Evolutionary conservation across 345 rosid species (phyloP).

Genomic region (Salix arbutifolia): DNA sequence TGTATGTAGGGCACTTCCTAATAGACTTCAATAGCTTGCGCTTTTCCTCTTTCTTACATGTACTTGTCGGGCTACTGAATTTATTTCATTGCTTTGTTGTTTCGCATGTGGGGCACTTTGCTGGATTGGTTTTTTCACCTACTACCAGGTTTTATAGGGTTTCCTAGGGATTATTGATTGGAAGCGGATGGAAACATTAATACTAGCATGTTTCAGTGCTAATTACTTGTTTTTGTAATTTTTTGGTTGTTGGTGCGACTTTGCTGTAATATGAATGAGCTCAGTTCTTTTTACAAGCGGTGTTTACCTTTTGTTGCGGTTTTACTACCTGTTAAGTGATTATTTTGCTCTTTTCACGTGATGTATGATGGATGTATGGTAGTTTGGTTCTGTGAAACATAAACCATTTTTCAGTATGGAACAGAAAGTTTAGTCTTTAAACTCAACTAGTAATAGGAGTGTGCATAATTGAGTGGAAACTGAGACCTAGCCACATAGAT

Average conservation of each 20-base stretch:
- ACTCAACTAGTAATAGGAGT: no score
- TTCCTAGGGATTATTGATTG: not conserved
- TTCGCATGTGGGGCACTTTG: not conserved
- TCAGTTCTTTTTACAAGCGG: not conserved
- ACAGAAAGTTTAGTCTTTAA: no score
- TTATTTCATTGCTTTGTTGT: not conserved
- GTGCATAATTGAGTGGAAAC: no score
- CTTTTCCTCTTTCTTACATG: not conserved
- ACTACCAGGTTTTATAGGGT: not conserved
- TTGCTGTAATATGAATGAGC: not conserved
- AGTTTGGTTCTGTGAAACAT: not conserved
- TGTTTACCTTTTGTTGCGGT: not conserved
- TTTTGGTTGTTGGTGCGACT: not conserved
- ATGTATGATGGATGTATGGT: not conserved
- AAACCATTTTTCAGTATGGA: no score
- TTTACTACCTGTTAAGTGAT: not conserved
- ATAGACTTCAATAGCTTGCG: not conserved
- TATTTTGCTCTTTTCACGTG: not conserved
- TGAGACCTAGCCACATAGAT: no score
- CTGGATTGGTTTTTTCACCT: not conserved
- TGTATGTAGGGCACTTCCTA: not conserved
- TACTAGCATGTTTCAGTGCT: no score
- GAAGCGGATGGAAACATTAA: not conserved
- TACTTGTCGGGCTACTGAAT: not conserved
- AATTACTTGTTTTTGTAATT: no score